Evolutionary conservation across 129 eudicot genomes (phyloP), one percentile per base, ranked within the genome.

Genomic region (Escallonia rubra): DNA sequence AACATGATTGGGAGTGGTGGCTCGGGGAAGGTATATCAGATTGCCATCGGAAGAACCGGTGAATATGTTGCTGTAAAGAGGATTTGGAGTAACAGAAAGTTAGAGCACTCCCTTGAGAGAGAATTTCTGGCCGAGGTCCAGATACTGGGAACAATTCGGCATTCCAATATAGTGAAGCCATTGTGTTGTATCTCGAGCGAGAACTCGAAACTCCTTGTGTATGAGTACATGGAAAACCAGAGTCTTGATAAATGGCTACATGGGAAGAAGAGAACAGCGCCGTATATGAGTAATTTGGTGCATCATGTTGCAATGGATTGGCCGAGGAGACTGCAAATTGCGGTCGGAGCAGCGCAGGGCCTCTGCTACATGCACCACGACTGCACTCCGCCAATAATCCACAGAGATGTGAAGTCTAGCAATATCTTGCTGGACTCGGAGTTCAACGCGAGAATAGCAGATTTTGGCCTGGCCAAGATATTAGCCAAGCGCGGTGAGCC

Each of bases 1-100:
- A 67, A 68, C 68, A 46, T 68, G 64, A 79, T 79, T 44, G 83
- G 83, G 16, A 61, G 72, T 68, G 83, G 83, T 12, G 75, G 83
- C 10, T 73, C 79, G 13, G 79, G 79, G 49, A 74, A 67, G 42
- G 74, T 74, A 4, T 75, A 68, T 15, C 62, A 58, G 55, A 60
- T 61, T 52, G 49, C 53, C 53, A 40, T 68, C 13, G 63, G 63
- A 12, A 50, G 50, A 7, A 43, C 56, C 4, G 70, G 79, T 4
- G 50, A 53, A 12, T 4, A 4, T 38, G 63, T 60, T 61, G 79
- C 79, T 7, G 74, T 75, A 43, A 75, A 75, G 57, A 75, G 74
- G 48, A 75, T 75, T 12, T 60, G 63, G 69, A 53, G 64, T 61
- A 41, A 64, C 10, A 16, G 42, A 3, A 59, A 65, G 50, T 48